Base-by-base conservation (phyloP, 805 yeast species). In the Ogataea dorogensis region DNA sequence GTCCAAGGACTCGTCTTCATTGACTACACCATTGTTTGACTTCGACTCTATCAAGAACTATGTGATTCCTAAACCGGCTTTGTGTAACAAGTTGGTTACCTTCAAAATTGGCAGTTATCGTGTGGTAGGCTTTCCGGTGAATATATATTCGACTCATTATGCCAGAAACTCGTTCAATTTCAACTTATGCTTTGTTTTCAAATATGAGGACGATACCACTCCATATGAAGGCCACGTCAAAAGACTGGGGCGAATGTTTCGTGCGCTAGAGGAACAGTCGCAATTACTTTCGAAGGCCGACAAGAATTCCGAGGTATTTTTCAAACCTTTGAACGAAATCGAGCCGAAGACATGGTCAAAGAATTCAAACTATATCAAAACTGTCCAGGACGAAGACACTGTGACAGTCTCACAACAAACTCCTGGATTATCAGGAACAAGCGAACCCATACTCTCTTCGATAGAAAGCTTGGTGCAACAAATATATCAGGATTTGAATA, bases 81-180 rank as follows among this genome's bases (percentile, higher is more conserved):
- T 93, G 16, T 93, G 98, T 59, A 86, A 91, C 58, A 72, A 82
- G 42, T 68, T 91, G 24, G 71, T 94, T 15, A 75, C 93, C 1
- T 69, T 88, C 50, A 79, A 85, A 46, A 76, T 81, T 45, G 81
- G 77, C 21, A 71, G 76, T 28, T 85, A 75, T 55, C 67, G 86
- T 40, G 75, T 94, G 1, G 73, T 86, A 13, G 96, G 97, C 10
- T 88, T 77, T 54, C 99, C 99, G 0, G 95, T 91, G 1, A 80
- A 82, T 43, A 79, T 93, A 7, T 77, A 76, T 38, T 83, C 81
- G 17, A 58, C 79, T 6, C 74, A 75, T 39, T 93, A 93, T 58
- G 85, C 91, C 2, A 75, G 99, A 51, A 94, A 93, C 61, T 82
- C 91, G 13, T 93, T 91, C 68, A 86, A 79, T 49, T 93, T 93